Evolutionary conservation across 495 filamentous ascomycete species (phyloP), one percentile per base, ranked within the genome.

Genomic region (Tricharina praecox): DNA sequence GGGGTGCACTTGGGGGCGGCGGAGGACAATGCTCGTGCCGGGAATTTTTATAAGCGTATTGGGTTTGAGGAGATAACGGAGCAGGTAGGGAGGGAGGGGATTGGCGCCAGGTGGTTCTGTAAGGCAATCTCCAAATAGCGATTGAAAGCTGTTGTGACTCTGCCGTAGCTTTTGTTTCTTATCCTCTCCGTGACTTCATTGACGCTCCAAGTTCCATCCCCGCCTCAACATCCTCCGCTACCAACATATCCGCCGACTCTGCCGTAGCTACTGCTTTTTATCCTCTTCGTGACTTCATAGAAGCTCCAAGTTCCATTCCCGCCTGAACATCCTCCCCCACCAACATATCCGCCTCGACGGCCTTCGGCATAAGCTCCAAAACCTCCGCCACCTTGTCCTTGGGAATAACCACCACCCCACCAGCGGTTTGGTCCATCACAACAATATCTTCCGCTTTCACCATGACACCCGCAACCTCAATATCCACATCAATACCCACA

Each of bases 391-490:
- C 59, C 19, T 68, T 59, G 9, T 63, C 64, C 23, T 62, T 58
- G 1, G 79, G 78, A 44, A 82, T 75, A n/a, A 66, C 68, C 3
- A 81, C 76, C 0, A 78, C 73, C 39, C 10, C 48, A 3, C 75
- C 78, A 36, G 77, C 73, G 20, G 63, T 53, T 0, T 70, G 67
- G 58, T 83, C 78, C 38, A 70, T 69, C 52, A 80, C 73, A 19
- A 80, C 64, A 16, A 80, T 65, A 62, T 82, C 79, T 0, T 76
- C 77, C 64, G 75, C 46, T 13, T 55, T 60, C 23, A 80, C 67
- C 11, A 50, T 59, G n/a, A 72, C 63, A 1, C 67, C 69, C 4
- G 64, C 64, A 49, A 82, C 55, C 15, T 51, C 50, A 26, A 83
- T 60, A 0, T 65, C 62, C 2, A 77, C 68, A 57, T 76, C 67